These are phyloP conservation scores for Cyberlindnera maritima DNA, from an alignment of 805 yeast species.

Conservation along the genomic window DNA sequence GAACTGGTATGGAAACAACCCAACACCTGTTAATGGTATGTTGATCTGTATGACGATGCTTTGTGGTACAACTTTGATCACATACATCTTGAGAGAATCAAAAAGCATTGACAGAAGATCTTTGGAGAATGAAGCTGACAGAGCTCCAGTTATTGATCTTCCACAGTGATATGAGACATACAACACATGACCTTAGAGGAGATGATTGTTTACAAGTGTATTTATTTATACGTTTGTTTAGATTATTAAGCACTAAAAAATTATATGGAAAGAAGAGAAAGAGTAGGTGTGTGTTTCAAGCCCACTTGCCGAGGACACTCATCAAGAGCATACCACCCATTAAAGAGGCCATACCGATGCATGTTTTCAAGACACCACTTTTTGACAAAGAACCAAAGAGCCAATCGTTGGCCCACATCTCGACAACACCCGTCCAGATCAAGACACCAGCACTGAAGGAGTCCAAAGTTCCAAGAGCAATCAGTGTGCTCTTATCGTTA, in stretches of 20 bases:
- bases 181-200: no score
- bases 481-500: constrained; percentile 51
- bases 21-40: constrained; percentile 67
- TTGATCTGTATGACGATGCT: constrained; percentile 54
- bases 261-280: no score
- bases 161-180: constrained; percentile 31
- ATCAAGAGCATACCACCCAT: constrained; percentile 66
- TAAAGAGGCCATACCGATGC: constrained; percentile 43
- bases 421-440: constrained; percentile 72
- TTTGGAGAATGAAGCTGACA: constrained; percentile 63
- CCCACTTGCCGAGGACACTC: constrained; percentile 76
- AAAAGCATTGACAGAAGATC: constrained; percentile 43
- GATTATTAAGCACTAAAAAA: no score
- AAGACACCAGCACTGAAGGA: constrained; percentile 73
- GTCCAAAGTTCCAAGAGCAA: constrained; percentile 68
- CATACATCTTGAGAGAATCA: constrained; percentile 35
- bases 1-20: constrained; percentile 63
- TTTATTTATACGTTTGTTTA: not conserved
- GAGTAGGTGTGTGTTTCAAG: constrained; percentile 31
- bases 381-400: constrained; percentile 57
- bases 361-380: constrained; percentile 41
- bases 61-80: constrained; percentile 28
- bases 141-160: constrained; percentile 46
- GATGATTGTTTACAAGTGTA: no score
- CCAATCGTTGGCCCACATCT: constrained; percentile 71